Base-by-base conservation (phyloP, 495 filamentous ascomycete species). In the Oleoguttula mirabilis region DNA sequence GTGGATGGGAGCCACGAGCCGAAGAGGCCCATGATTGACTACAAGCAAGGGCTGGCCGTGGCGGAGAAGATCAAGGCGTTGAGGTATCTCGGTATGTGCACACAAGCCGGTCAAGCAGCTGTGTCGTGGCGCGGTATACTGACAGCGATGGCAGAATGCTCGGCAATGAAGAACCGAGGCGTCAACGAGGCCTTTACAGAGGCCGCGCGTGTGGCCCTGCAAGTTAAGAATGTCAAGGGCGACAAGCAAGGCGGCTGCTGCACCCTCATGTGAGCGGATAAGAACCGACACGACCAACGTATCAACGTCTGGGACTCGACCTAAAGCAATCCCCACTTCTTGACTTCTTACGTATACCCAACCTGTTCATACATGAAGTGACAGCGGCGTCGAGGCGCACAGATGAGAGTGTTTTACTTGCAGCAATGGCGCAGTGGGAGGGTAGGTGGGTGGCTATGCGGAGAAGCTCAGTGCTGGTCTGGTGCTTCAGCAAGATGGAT, bases 131-230 rank as follows among this genome's bases (percentile, higher is more conserved):
- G 41, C 11, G 12, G 19, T 20, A 20, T 21, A 24, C 10, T 17
- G 34, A 30, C n/a, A n/a, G 21, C 22, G 7, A 4, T 31, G 10
- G 45, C 48, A 79, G 90, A 98, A 67, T 98, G 90, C 71, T 96
- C 92, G 21, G 90, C 90, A 11, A 94, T 94, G 70, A 80, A 86
- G 59, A 98, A 98, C 64, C 72, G 90, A 27, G 90, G 90, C 39
- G 93, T 98, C 54, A 90, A 94, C 58, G 90, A 98, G 61, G 92
- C 90, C 24, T 98, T 98, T 59, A 95, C 92, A 32, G 90, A 98
- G 66, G 90, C 90, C 27, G 92, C 90, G 32, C 80, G 93, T 55
- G 90, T 96, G n/a, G 90, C 90, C 6, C 67, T 98, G 20, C 81
- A 81, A 17, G 90, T 95, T 30, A 94, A 87, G 63, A 63, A 64